phyloP scores from a whole-genome alignment of 1,284 basidiomycete genomes.

The Apiotrichum mycotoxinovorans region DNA sequence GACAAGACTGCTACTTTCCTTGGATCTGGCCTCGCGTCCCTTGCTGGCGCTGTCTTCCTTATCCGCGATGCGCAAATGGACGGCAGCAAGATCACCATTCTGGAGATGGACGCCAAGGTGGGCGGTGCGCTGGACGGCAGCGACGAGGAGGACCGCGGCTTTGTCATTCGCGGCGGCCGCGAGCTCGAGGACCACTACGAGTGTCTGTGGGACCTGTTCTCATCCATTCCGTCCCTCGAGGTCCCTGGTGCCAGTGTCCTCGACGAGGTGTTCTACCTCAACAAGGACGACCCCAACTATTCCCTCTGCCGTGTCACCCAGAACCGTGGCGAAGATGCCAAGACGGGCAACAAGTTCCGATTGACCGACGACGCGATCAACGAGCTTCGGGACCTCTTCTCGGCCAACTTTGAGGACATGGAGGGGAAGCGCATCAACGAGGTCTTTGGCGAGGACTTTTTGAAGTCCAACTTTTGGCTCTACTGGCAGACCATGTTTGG shows the following conservation, averaged over 20 bases:
- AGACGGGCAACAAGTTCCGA: neutral
- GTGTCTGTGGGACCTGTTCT: constrained; percentile 8
- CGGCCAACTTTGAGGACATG: neutral
- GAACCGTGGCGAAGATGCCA: neutral
- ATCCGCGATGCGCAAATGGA: constrained; percentile 5
- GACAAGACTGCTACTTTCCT: constrained; percentile 3
- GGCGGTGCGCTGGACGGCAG: constrained; percentile 5
- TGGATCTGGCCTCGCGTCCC: neutral
- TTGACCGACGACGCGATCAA: neutral
- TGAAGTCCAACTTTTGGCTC: constrained; percentile 5
- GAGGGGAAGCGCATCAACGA: constrained; percentile 1
- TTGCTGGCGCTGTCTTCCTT: constrained; percentile 6
- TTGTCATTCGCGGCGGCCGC: constrained; percentile 5
- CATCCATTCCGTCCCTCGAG: constrained; percentile 4
- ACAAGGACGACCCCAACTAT: constrained; percentile 7
- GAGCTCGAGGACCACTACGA: constrained; percentile 11
- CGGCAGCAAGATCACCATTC: constrained; percentile 1
- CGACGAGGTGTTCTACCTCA: constrained; percentile 7
- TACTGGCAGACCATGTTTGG: constrained; percentile 8
- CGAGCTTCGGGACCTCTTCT: neutral
- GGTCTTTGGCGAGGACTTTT: neutral
- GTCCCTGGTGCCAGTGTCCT: constrained; percentile 1
- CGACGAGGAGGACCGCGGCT: neutral
- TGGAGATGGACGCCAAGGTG: neutral
- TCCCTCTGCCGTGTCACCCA: constrained; percentile 1